These are phyloP conservation scores for Artemisia annua DNA, from an alignment of 129 eudicot genomes.

Conservation along the genomic window DNA sequence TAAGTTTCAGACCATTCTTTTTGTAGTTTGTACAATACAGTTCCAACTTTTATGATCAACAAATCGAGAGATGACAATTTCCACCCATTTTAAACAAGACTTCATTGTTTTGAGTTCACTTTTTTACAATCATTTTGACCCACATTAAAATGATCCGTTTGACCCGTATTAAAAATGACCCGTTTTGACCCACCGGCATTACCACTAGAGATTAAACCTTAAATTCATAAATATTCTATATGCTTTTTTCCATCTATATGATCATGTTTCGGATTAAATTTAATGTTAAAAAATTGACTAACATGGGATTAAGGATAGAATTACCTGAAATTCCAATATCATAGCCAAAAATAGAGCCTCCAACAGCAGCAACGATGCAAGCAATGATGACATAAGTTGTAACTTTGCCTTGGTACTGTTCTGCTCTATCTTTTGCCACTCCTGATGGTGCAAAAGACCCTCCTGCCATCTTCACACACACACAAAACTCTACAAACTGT, in stretches of 20 bases:
- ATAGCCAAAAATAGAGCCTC: constrained; percentile 85
- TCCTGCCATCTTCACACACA: constrained; percentile 62
- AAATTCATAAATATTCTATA: constrained; percentile 8
- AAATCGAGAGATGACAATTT: background rate
- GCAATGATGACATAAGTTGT: constrained; percentile 68
- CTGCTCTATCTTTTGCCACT: constrained; percentile 72
- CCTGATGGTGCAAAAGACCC: constrained; percentile 63
- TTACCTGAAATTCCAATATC: constrained; percentile 87
- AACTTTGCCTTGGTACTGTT: constrained; percentile 61
- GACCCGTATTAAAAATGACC: too few relatives aligned
- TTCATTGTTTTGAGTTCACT: too few relatives aligned
- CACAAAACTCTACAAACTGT: constrained; percentile 2
- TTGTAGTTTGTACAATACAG: background rate
- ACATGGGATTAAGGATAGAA: too few relatives aligned
- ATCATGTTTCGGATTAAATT: background rate
- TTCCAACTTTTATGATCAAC: background rate
- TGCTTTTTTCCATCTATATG: background rate
- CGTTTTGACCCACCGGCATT: background rate
- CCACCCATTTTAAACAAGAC: background rate
- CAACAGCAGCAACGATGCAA: constrained; percentile 83
- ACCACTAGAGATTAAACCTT: background rate
- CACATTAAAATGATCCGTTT: too few relatives aligned
- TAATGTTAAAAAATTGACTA: too few relatives aligned
- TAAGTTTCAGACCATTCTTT: background rate
- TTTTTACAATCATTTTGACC: background rate